A percentile compares a stretch with the other conserved stretches of the same genome.
phyloP scores from a whole-genome alignment of 495 filamentous ascomycete genomes.

The Penicillium waksmanii region DNA sequence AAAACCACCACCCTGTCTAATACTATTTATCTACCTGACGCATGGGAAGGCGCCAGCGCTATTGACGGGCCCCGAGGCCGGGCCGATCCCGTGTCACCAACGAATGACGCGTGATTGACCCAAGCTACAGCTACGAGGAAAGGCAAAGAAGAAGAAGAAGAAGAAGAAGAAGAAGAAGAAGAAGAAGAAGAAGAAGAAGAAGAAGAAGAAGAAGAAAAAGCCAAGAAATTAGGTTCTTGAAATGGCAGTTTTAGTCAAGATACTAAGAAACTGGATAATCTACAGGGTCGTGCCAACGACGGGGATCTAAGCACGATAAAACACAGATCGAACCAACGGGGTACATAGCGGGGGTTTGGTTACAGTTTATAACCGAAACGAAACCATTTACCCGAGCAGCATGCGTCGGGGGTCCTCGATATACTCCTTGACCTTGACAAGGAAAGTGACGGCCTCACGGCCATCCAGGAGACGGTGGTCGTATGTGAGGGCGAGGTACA shows the following conservation, averaged over 20 bases:
- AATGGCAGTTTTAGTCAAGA: constrained; percentile 5
- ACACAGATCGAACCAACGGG: constrained; percentile 18
- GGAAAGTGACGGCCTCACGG: constrained; percentile 93
- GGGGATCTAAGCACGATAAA: constrained; percentile 19
- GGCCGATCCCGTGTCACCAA: neutral
- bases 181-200: neutral
- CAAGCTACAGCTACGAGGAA: neutral
- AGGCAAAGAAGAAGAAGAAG: neutral
- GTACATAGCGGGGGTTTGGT: neutral
- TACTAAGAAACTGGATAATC: constrained; percentile 32
- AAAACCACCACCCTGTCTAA: too few relatives aligned
- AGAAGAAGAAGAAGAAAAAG: neutral
- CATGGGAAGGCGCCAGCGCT: too few relatives aligned
- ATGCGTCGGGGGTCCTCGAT: constrained; percentile 96
- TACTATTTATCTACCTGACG: too few relatives aligned
- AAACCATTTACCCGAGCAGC: constrained; percentile 62
- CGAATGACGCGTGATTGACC: neutral
- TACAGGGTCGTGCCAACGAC: constrained; percentile 34
- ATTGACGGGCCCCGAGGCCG: too few relatives aligned
- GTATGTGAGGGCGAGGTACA: constrained; percentile 97
- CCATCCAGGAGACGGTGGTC: constrained; percentile 96
- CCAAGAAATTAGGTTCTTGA: neutral
- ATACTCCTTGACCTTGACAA: constrained; percentile 97
- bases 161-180: neutral
- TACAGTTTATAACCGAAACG: neutral